Evolutionary conservation across 768 basidiomycete species (phyloP).

Genomic region (Calocybe cyanea): DNA sequence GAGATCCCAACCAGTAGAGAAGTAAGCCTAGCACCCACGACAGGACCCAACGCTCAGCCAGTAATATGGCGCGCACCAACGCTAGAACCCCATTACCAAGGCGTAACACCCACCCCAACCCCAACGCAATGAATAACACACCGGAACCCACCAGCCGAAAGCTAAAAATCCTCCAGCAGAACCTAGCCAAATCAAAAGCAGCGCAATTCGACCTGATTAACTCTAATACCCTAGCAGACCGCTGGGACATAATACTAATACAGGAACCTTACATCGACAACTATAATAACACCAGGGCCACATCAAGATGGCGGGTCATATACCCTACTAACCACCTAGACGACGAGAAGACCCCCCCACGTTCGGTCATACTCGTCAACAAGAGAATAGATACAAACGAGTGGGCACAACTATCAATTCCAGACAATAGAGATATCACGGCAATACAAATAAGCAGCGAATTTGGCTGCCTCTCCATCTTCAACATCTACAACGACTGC

Average conservation of each 20-base stretch:
- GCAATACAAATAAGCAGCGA: not conserved
- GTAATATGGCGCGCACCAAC: not conserved
- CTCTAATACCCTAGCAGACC: not conserved
- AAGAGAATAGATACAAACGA: not conserved
- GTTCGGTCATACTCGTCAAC: constrained; percentile 1
- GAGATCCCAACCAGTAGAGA: too few relatives aligned
- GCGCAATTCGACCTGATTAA: not conserved
- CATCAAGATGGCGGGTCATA: not conserved
- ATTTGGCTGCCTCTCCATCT: not conserved
- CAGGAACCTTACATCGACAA: not conserved
- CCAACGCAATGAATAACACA: not conserved
- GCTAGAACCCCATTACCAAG: not conserved
- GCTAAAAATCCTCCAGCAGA: too few relatives aligned
- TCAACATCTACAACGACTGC: too few relatives aligned
- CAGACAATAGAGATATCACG: not conserved
- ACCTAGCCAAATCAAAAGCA: too few relatives aligned
- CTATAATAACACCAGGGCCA: not conserved
- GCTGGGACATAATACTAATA: not conserved
- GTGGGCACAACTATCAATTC: not conserved
- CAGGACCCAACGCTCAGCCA: not conserved
- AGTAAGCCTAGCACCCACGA: too few relatives aligned
- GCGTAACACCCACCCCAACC: not conserved
- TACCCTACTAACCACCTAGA: not conserved
- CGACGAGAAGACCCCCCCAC: not conserved
- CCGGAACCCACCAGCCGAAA: not conserved